Conservation (phyloP, 768 basidiomycete genomes). For the Myochromella boudieri region DNA sequence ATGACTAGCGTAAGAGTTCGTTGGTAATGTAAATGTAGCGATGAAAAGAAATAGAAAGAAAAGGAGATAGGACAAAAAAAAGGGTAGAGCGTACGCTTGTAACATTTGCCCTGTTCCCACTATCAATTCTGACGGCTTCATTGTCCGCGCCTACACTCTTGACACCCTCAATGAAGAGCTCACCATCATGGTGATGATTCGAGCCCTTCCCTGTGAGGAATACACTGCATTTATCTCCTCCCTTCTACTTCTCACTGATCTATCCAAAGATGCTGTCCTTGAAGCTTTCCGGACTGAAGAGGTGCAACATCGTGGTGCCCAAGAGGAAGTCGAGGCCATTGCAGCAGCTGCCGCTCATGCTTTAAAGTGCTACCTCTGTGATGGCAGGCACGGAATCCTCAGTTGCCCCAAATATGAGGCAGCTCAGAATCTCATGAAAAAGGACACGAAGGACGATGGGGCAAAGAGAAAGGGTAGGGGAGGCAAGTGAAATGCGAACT, state of each 20-base stretch:
- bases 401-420: neutral
- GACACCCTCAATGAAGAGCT: slow-evolving; percentile 2
- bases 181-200: slow-evolving; percentile 5
- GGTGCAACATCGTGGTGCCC: neutral
- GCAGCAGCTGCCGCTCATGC: neutral
- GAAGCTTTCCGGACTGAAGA: slow-evolving; percentile 3
- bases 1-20: too few relatives aligned
- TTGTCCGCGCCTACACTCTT: neutral
- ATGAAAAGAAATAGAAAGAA: too few relatives aligned
- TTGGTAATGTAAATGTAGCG: too few relatives aligned
- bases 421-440: neutral
- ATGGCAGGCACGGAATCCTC: neutral
- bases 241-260: neutral
- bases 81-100: too few relatives aligned
- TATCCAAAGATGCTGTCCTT: neutral
- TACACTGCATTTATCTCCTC: neutral
- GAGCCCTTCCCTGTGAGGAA: slow-evolving; percentile 2
- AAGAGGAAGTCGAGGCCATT: neutral
- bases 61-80: too few relatives aligned
- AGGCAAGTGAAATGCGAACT: neutral
- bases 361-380: slow-evolving; percentile 2
- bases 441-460: neutral
- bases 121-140: neutral
- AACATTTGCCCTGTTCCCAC: too few relatives aligned
- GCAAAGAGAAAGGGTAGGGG: neutral